Evolutionary conservation across 352 stramenopile species (phyloP).

Genomic region (Phytophthora fragariae): DNA sequence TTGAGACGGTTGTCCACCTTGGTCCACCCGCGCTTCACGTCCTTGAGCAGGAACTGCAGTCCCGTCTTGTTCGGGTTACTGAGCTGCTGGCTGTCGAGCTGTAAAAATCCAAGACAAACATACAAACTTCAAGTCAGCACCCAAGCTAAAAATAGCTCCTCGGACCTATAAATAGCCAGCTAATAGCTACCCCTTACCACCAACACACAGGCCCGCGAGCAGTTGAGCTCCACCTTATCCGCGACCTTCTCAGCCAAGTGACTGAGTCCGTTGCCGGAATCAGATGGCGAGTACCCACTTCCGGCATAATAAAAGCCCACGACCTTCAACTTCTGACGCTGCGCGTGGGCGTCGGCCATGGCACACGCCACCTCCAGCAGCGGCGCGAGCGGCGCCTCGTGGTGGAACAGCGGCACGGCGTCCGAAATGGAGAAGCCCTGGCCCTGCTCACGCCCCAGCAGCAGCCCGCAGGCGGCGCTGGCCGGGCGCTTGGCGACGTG

Average conservation of each 20-base stretch:
- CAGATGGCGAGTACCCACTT: conserved; percentile 40
- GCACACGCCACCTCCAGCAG: conserved; percentile 72
- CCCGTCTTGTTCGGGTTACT: conserved; percentile 57
- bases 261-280: conserved; percentile 48
- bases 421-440: conserved; percentile 60
- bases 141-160: conserved; percentile 10
- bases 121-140: conserved; percentile 16
- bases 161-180: conserved; percentile 3
- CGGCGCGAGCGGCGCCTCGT: conserved; percentile 71
- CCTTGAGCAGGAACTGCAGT: conserved; percentile 78
- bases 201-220: conserved; percentile 73
- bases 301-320: conserved; percentile 73
- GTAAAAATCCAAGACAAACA: conserved; percentile 8
- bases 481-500: conserved; percentile 71
- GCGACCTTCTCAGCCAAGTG: conserved; percentile 72
- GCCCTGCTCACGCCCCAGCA: conserved; percentile 63
- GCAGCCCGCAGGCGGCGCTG: conserved; percentile 56
- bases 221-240: conserved; percentile 73
- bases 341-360: conserved; percentile 69
- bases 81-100: conserved; percentile 69
- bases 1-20: conserved; percentile 70
- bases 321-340: conserved; percentile 57
- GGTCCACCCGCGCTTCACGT: conserved; percentile 83
- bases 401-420: conserved; percentile 83
- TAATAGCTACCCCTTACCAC: conserved; percentile 38